phyloP scores from a whole-genome alignment of 2,329 filamentous ascomycete genomes.

The Pestalotiopsis sp. region DNA sequence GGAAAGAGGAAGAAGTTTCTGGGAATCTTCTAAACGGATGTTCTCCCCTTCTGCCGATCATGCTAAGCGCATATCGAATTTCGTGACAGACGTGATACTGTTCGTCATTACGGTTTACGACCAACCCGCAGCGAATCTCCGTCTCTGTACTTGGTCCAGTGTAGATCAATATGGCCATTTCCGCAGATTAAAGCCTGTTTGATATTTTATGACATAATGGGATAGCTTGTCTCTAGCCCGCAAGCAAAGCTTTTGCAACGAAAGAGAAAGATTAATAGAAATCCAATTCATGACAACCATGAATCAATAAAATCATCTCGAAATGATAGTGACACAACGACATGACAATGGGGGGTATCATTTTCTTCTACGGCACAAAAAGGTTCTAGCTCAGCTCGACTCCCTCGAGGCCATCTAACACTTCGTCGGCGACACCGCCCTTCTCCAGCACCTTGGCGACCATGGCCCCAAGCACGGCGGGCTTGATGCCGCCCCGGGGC shows the following conservation, averaged over 20 bases:
- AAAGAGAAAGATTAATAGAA: background rate
- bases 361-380: background rate
- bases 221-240: background rate
- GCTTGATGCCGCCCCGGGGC: slow-evolving; percentile 79
- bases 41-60: background rate
- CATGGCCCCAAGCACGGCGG: slow-evolving; percentile 71
- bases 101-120: background rate
- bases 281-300: background rate
- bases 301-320: background rate
- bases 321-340: background rate
- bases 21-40: slow-evolving; percentile 68
- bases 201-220: background rate
- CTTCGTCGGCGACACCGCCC: slow-evolving; percentile 83
- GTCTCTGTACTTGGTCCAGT: no score
- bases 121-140: background rate
- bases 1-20: slow-evolving; percentile 76
- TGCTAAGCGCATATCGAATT: background rate
- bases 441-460: slow-evolving; percentile 75
- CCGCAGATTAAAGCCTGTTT: background rate
- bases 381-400: slow-evolving; percentile 59
- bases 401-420: slow-evolving; percentile 77
- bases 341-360: background rate
- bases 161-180: background rate
- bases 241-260: background rate
- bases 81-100: background rate